A percentile compares a stretch with the other conserved stretches of the same genome.
These are phyloP conservation scores for Talaromyces sp. DNA, from an alignment of 2,329 filamentous ascomycete species.

Conservation along the genomic window DNA sequence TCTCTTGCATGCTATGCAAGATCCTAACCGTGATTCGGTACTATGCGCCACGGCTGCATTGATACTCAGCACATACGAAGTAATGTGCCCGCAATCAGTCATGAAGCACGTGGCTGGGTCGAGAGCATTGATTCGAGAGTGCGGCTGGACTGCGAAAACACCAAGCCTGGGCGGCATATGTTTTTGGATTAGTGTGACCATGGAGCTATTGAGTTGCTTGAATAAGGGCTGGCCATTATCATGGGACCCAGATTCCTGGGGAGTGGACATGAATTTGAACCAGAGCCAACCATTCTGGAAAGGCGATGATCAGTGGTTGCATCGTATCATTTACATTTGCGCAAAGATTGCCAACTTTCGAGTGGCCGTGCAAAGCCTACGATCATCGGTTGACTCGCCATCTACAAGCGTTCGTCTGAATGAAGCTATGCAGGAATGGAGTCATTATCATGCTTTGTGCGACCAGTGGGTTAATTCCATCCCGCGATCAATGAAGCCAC, in stretches of 20 bases:
- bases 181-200: conserved; percentile 90
- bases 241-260: conserved; percentile 91
- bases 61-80: conserved; percentile 88
- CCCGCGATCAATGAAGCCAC: conserved; percentile 83
- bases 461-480: conserved; percentile 79
- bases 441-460: conserved; percentile 75
- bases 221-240: conserved; percentile 84
- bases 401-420: conserved; percentile 64
- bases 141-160: conserved; percentile 80
- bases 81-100: conserved; percentile 79
- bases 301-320: conserved; percentile 81
- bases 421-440: conserved; percentile 74
- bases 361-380: conserved; percentile 65
- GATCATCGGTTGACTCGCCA: conserved; percentile 58
- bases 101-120: conserved; percentile 90
- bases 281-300: conserved; percentile 59
- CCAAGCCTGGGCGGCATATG: conserved; percentile 81
- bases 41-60: conserved; percentile 87
- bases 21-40: conserved; percentile 79
- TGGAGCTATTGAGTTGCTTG: conserved; percentile 87
- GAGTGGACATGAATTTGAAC: conserved; percentile 74
- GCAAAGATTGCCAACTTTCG: conserved; percentile 87
- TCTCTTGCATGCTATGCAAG: conserved; percentile 74
- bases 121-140: conserved; percentile 83
- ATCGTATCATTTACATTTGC: conserved; percentile 84